Evolutionary conservation across 192 early-diverging fungal species (phyloP), one percentile per base, ranked within the genome.

Genomic region (Entophlyctis luteolus): DNA sequence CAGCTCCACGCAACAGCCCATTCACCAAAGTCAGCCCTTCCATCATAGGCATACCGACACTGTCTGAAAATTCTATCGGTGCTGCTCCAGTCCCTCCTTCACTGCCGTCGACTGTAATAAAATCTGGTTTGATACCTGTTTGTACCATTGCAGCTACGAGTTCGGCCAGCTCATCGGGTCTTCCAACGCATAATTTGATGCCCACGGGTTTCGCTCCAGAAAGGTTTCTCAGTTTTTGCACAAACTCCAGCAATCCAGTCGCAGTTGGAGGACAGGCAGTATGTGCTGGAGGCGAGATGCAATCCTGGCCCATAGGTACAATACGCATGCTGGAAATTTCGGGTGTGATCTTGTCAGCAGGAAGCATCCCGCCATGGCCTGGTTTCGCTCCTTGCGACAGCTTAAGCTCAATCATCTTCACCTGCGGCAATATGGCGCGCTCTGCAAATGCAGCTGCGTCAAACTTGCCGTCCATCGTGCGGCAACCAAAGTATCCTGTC

Each of bases 71-170:
- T 53, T 53, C 50, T 12, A 53, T 25, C 16, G 50, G 50, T 12
- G 50, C 50, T 12, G 50, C 50, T n/a, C 50, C 50, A 53, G 50
- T 53, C 10, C 50, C 50, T 20, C 50, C 50, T 53, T 53, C 50
- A 22, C 50, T 25, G 16, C 50, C 50, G 25, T 53, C 50, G 10
- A 53, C 25, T 22, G 50, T 53, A 0, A 53, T 53, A 23, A 53
- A 53, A 53, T 53, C 50, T 1, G 50, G 50, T 27, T 53, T 53
- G 0, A 53, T 53, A 20, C 50, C 50, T 20, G 50, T 53, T n/a
- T 12, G 10, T 1, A 20, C 18, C 50, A 53, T 53, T 12, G 50
- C 50, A 25, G 14, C 18, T 20, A 53, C 25, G 10, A 53, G 23
- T 53, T 14, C 12, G 10, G 50, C 25, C 16, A 53, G 25, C 23